phyloP scores from a whole-genome alignment of 2,329 filamentous ascomycete genomes.

The Dothidotthia symphoricarpi region DNA sequence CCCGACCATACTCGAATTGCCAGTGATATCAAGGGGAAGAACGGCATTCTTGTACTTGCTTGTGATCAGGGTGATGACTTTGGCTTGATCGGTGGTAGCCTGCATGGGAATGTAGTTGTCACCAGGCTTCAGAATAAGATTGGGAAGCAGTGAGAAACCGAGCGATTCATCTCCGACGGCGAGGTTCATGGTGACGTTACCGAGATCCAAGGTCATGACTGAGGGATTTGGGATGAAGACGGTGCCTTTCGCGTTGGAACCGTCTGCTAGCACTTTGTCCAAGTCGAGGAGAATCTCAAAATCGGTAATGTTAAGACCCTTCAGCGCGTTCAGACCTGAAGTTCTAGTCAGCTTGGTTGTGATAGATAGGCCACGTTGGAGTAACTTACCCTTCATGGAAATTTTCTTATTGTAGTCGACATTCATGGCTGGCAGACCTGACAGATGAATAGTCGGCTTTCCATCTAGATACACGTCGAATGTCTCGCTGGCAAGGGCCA shows the following conservation, averaged over 20 bases:
- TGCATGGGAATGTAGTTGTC: slow-evolving; percentile 56
- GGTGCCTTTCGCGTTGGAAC: slow-evolving; percentile 61
- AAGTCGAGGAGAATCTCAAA: slow-evolving; percentile 48
- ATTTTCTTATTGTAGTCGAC: slow-evolving; percentile 58
- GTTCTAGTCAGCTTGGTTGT: slow-evolving; percentile 3
- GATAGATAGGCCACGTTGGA: background rate
- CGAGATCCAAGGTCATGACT: slow-evolving; percentile 63
- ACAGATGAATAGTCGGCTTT: slow-evolving; percentile 52
- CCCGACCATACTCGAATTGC: slow-evolving; percentile 52
- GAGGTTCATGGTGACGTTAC: slow-evolving; percentile 63
- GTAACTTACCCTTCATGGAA: slow-evolving; percentile 55
- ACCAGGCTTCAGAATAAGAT: slow-evolving; percentile 60
- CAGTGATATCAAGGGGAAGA: slow-evolving; percentile 56
- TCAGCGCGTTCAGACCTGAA: slow-evolving; percentile 58
- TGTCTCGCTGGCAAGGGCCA: slow-evolving; percentile 50
- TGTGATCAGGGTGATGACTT: slow-evolving; percentile 49
- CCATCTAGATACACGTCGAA: slow-evolving; percentile 54
- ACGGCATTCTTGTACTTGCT: slow-evolving; percentile 55
- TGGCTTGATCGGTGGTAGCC: slow-evolving; percentile 53
- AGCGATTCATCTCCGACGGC: slow-evolving; percentile 53
- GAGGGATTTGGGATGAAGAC: slow-evolving; percentile 64
- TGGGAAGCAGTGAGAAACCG: slow-evolving; percentile 58
- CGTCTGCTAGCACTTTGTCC: slow-evolving; percentile 40
- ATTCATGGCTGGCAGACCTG: slow-evolving; percentile 49
- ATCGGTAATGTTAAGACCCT: slow-evolving; percentile 52